Evolutionary conservation across 371 early-diverging fungal genomes (phyloP).

Genomic region (Syncephalastrum monosporum): DNA sequence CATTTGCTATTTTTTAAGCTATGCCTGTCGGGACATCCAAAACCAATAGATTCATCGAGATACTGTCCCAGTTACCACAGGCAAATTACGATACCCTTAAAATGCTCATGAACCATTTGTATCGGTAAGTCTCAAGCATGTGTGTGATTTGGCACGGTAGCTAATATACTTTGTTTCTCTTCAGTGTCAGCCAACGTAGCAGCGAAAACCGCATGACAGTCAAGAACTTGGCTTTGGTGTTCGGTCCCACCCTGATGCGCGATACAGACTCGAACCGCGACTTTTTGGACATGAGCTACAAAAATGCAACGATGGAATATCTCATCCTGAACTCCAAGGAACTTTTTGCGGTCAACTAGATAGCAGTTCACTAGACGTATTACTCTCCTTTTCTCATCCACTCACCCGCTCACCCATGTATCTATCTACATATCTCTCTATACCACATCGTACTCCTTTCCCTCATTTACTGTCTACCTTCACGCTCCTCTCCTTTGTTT

Average conservation of each 20-base stretch:
- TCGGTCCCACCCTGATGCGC: conserved; percentile 88
- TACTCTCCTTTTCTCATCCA: neutral
- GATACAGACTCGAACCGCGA: conserved; percentile 67
- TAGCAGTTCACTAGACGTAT: no score
- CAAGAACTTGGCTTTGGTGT: conserved; percentile 89
- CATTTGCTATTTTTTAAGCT: conserved; percentile 1
- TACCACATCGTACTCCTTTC: neutral
- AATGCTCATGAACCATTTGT: conserved; percentile 26
- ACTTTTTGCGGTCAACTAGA: conserved; percentile 7
- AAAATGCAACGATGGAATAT: conserved; percentile 74
- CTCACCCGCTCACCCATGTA: neutral
- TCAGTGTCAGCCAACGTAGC: conserved; percentile 55
- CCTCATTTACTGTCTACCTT: neutral
- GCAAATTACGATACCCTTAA: conserved; percentile 44
- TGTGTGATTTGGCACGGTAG: neutral
- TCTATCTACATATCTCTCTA: conserved; percentile 4
- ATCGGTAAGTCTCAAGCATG: conserved; percentile 19
- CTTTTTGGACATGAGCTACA: conserved; percentile 75
- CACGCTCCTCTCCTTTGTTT: no score
- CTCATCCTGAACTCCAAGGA: conserved; percentile 38
- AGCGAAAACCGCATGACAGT: conserved; percentile 81
- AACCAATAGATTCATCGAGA: conserved; percentile 9
- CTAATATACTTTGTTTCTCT: neutral
- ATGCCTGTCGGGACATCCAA: conserved; percentile 10
- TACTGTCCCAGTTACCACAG: conserved; percentile 31